phyloP scores from a whole-genome alignment of 176 grass and related monocot species.

The Guadua angustifolia region DNA sequence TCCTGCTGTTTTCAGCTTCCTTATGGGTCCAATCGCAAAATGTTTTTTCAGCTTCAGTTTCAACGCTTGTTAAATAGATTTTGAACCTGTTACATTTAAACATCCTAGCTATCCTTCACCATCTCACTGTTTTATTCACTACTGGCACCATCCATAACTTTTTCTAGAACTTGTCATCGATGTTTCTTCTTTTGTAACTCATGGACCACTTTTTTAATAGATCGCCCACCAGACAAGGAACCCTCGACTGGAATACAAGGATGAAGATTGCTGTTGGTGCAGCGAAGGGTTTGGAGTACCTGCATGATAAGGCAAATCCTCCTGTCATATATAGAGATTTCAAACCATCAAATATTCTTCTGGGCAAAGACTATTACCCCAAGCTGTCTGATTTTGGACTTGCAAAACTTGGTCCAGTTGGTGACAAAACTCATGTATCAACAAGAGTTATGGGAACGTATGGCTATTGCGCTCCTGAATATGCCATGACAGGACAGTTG shows the following conservation, averaged over 20 bases:
- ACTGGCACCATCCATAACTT: neutral
- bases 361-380: constrained; percentile 56
- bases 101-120: neutral
- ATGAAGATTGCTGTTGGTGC: constrained; percentile 68
- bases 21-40: too few relatives aligned
- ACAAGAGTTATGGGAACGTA: constrained; percentile 77
- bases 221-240: constrained; percentile 45
- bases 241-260: constrained; percentile 66
- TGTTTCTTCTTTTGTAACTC: constrained; percentile 40
- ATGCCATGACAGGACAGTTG: constrained; percentile 63
- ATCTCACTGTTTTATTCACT: constrained; percentile 11
- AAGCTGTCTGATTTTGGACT: constrained; percentile 70
- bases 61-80: constrained; percentile 21
- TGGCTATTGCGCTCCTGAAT: constrained; percentile 69
- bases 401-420: constrained; percentile 63
- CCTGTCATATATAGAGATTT: constrained; percentile 75
- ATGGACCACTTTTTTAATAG: constrained; percentile 38
- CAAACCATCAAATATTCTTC: constrained; percentile 70
- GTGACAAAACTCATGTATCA: constrained; percentile 68
- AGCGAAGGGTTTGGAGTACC: constrained; percentile 61
- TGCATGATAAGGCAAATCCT: constrained; percentile 64
- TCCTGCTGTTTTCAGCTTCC: too few relatives aligned
- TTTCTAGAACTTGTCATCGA: constrained; percentile 26
- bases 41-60: constrained; percentile 25
- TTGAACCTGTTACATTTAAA: constrained; percentile 6